Evolutionary conservation across 805 yeast genomes (phyloP).

Genomic region (Clavispora phyllophila): DNA sequence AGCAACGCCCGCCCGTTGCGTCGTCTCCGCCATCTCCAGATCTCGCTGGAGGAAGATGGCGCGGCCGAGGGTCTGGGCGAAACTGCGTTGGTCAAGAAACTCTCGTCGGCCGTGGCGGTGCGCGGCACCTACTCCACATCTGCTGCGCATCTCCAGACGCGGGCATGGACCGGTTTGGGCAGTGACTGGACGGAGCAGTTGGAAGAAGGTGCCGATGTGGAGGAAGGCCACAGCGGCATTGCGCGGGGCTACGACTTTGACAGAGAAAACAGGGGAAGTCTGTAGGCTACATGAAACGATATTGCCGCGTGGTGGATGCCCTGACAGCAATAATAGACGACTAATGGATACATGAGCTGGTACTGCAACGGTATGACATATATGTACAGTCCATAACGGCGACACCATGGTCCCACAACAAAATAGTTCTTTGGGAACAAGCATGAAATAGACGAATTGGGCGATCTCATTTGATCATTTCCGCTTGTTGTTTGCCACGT

Average conservation of each 20-base stretch:
- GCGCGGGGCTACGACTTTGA: constrained; percentile 75
- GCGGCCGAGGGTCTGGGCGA: constrained; percentile 10
- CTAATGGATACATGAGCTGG: too few species aligned
- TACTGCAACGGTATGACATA: too few species aligned
- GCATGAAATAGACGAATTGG: too few species aligned
- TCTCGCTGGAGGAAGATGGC: constrained; percentile 38
- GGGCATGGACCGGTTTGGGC: constrained; percentile 88
- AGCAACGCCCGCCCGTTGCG: constrained; percentile 74
- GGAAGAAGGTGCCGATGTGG: constrained; percentile 70
- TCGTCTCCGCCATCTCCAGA: constrained; percentile 55
- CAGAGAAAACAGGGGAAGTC: neutral
- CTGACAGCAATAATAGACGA: too few species aligned
- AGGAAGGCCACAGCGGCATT: constrained; percentile 80
- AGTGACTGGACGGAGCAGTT: constrained; percentile 54
- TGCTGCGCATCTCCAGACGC: constrained; percentile 64
- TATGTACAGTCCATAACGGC: too few species aligned
- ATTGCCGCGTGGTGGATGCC: too few species aligned
- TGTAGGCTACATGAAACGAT: neutral
- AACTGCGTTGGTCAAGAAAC: constrained; percentile 46
- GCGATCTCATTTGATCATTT: too few species aligned
- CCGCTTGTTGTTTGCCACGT: too few species aligned
- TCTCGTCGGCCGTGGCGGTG: constrained; percentile 57
- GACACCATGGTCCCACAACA: too few species aligned
- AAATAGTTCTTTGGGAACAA: too few species aligned
- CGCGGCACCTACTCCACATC: constrained; percentile 85